Conservation (phyloP, 306 rosid genomes). For the Trifolium fragiferum region DNA sequence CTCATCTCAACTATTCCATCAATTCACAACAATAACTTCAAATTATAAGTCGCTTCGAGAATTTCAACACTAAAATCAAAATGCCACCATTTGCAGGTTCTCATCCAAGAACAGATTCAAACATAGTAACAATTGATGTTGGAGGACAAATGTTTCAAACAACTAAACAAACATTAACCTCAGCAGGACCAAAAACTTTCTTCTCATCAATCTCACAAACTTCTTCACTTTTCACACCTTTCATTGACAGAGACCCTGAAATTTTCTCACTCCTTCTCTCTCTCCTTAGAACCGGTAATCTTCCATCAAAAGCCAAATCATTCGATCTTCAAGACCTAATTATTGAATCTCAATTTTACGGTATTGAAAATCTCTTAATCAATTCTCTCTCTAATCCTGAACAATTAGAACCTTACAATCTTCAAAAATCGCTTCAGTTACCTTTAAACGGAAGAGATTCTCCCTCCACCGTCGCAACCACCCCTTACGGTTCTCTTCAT, state of each 20-base stretch:
- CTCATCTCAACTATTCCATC: no score
- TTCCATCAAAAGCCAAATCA: slow-evolving; percentile 78
- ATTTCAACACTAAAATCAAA: background rate
- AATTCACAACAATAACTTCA: background rate
- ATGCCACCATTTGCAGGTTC: slow-evolving; percentile 61
- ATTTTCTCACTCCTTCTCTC: slow-evolving; percentile 82
- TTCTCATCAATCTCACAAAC: slow-evolving; percentile 57
- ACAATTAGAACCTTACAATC: slow-evolving; percentile 86
- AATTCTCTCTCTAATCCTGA: slow-evolving; percentile 74
- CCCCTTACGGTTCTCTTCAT: slow-evolving; percentile 73
- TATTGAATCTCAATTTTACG: slow-evolving; percentile 75
- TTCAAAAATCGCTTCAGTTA: slow-evolving; percentile 62
- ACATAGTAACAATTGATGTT: slow-evolving; percentile 71
- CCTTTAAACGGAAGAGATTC: slow-evolving; percentile 81
- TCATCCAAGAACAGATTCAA: slow-evolving; percentile 47
- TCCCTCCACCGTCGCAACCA: slow-evolving; percentile 73
- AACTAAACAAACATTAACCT: slow-evolving; percentile 77
- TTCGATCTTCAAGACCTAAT: slow-evolving; percentile 81
- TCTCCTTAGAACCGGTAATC: slow-evolving; percentile 86
- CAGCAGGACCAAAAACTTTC: slow-evolving; percentile 65
- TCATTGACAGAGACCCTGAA: slow-evolving; percentile 90
- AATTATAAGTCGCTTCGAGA: no score
- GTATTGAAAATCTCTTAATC: slow-evolving; percentile 66
- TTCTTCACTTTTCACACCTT: slow-evolving; percentile 39
- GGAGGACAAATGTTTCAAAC: slow-evolving; percentile 92